These are phyloP conservation scores for Geotrichum klebahnii DNA, from an alignment of 1,139 yeast genomes.

Conservation along the genomic window DNA sequence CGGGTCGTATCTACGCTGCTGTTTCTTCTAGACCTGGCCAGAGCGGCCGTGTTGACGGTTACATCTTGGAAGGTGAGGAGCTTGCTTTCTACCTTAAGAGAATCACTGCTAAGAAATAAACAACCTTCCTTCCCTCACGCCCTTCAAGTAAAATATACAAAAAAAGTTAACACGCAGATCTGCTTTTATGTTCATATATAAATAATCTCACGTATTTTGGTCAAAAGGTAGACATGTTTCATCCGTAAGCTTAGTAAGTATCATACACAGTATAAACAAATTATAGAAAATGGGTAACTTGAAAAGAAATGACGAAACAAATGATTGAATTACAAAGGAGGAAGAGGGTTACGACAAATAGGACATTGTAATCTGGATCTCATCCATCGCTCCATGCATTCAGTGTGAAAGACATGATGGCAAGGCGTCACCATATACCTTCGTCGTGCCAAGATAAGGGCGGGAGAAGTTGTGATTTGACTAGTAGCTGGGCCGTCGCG, in stretches of 20 bases:
- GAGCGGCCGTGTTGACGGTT: conserved; percentile 99
- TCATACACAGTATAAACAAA: too few relatives aligned
- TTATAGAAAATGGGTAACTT: too few relatives aligned
- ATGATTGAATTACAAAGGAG: conserved; percentile 48
- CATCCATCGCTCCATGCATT: conserved; percentile 91
- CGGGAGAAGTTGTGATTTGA: conserved; percentile 36
- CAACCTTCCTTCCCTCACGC: conserved; percentile 2
- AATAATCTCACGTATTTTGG: conserved; percentile 12
- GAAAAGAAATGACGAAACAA: neutral
- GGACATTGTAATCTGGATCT: conserved; percentile 89
- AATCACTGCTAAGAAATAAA: conserved; percentile 97
- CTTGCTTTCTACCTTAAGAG: conserved; percentile 99
- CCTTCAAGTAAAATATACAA: neutral
- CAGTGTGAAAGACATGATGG: conserved; percentile 80
- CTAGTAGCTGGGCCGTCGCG: conserved; percentile 29
- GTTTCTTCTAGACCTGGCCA: conserved; percentile 99
- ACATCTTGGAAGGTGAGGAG: conserved; percentile 99
- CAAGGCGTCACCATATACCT: conserved; percentile 89
- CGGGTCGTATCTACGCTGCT: conserved; percentile 88
- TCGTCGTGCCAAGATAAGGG: conserved; percentile 39
- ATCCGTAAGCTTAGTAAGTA: too few relatives aligned
- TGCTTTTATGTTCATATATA: conserved; percentile 5
- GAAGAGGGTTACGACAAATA: conserved; percentile 79
- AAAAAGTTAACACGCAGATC: conserved; percentile 5
- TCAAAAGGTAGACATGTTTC: neutral